Evolutionary conservation across 257 asterid species (phyloP), one percentile per base, ranked within the genome.

Genomic region (Capsicum chinense): DNA sequence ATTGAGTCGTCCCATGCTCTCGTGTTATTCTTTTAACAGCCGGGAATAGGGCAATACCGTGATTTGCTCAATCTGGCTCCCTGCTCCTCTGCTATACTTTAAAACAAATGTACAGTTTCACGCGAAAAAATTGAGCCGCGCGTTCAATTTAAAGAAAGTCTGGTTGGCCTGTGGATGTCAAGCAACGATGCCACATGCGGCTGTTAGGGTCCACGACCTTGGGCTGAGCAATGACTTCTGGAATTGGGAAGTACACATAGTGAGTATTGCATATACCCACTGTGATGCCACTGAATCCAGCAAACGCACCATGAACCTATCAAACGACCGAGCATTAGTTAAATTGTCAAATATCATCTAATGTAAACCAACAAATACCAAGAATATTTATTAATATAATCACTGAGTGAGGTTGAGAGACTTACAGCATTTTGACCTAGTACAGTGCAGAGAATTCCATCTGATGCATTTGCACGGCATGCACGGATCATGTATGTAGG

Each of bases 101-200:
- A 26, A 26, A 26, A 26, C 33, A 26, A 26, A 26, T 26, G 33
- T 26, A 26, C 33, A 26, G 33, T 26, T 26, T 26, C 33, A 26
- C 33, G 35, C 35, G 4, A 69, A 68, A 68, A 76, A 83, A 73
- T 80, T 81, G 68, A 83, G 19, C 59, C 15, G 82, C 86, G 68
- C 67, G n/a, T 44, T 21, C 21, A 16, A 35, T 26, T 84, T 85
- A 94, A 87, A 92, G 63, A 85, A 96, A 96, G 84, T 96, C 98
- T 0, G 99, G 99, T 86, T 96, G 99, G 82, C 99, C 95, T 3
- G 99, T 96, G 37, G 99, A 96, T 2, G 99, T 96, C 73, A 94
- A 90, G 88, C 99, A 96, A 87, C 98, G 98, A 89, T 96, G 99
- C 99, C 99, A 96, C 99, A 96, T 96, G 3, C 97, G 97, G 83